Evolutionary conservation across 2,329 filamentous ascomycete species (phyloP).

Genomic region (Cordyceps fumosorosea): DNA sequence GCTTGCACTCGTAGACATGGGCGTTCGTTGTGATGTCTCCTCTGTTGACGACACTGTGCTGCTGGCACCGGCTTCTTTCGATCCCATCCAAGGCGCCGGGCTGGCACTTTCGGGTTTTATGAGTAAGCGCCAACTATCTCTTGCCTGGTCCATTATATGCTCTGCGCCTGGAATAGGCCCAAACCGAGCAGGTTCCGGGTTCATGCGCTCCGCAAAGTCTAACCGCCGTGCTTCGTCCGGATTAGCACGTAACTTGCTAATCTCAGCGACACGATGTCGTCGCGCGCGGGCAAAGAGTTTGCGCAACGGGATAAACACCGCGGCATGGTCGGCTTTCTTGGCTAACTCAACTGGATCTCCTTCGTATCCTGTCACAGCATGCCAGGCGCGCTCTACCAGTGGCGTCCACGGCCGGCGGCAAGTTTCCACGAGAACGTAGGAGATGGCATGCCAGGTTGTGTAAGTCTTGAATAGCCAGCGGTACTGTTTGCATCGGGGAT

Average conservation of each 20-base stretch:
- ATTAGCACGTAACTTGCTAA: conserved; percentile 41
- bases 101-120: conserved; percentile 30
- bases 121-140: conserved; percentile 45
- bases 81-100: conserved; percentile 13
- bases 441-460: conserved; percentile 45
- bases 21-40: not conserved
- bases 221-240: conserved; percentile 42
- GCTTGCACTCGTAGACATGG: not conserved
- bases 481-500: conserved; percentile 41
- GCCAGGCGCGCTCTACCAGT: conserved; percentile 44
- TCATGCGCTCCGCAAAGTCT: conserved; percentile 42
- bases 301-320: conserved; percentile 47
- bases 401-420: conserved; percentile 42
- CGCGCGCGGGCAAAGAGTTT: conserved; percentile 48
- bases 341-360: conserved; percentile 36
- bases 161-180: conserved; percentile 42
- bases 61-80: conserved; percentile 16
- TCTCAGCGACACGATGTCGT: conserved; percentile 44
- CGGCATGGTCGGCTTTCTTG: conserved; percentile 38
- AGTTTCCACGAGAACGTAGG: conserved; percentile 41
- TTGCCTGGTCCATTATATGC: conserved; percentile 36
- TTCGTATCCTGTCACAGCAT: conserved; percentile 35
- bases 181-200: conserved; percentile 39
- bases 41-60: not conserved
- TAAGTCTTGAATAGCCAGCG: conserved; percentile 46